Evolutionary conservation across 352 stramenopile species (phyloP).

Genomic region (Phytophthora rubi): DNA sequence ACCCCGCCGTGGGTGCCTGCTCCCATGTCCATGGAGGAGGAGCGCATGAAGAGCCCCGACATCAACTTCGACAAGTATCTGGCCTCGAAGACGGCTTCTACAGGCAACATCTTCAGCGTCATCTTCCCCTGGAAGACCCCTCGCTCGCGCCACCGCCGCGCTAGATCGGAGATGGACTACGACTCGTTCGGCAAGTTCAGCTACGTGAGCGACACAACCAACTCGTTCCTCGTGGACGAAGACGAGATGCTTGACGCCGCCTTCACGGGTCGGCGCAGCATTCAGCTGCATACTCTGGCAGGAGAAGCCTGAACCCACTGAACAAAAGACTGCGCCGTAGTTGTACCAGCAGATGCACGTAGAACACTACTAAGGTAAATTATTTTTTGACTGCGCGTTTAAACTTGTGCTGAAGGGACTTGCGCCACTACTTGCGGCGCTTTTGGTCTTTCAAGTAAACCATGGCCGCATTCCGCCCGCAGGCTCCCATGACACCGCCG

Average conservation of each 20-base stretch:
- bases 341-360: slow-evolving; percentile 49
- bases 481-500: slow-evolving; percentile 92
- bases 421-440: background rate
- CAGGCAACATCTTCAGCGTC: slow-evolving; percentile 84
- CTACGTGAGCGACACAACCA: slow-evolving; percentile 89
- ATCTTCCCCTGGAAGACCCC: slow-evolving; percentile 83
- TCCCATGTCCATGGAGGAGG: slow-evolving; percentile 73
- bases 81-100: slow-evolving; percentile 80
- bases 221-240: slow-evolving; percentile 90
- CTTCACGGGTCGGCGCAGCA: slow-evolving; percentile 80
- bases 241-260: slow-evolving; percentile 89
- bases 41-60: slow-evolving; percentile 77
- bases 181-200: slow-evolving; percentile 89
- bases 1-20: slow-evolving; percentile 74
- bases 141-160: slow-evolving; percentile 51
- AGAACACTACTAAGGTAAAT: slow-evolving; percentile 47
- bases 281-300: slow-evolving; percentile 84
- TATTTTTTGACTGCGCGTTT: slow-evolving; percentile 38
- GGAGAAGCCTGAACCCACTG: slow-evolving; percentile 59
- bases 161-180: slow-evolving; percentile 61
- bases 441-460: slow-evolving; percentile 68
- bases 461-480: slow-evolving; percentile 84
- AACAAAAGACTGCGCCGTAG: slow-evolving; percentile 39
- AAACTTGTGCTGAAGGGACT: background rate
- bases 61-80: slow-evolving; percentile 90